Conservation (phyloP, 2,329 filamentous ascomycete species). For the Fusarium bactridioides region DNA sequence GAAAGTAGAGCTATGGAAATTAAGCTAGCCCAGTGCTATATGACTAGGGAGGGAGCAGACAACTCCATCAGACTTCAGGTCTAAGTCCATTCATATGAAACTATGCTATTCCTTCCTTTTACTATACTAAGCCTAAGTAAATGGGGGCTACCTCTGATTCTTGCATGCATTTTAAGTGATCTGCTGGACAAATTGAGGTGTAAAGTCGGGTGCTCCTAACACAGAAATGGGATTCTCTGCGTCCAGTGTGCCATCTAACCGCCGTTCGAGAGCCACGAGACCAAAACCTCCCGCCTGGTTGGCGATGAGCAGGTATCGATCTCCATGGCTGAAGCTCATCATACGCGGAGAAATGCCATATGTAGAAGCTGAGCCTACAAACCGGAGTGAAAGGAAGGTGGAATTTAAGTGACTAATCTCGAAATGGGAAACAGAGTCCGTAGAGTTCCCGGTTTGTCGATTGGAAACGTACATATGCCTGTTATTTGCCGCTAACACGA, state of each 20-base stretch:
- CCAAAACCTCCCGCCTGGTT: background rate
- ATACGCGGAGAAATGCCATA: conserved; percentile 54
- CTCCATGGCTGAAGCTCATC: conserved; percentile 48
- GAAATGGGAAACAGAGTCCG: conserved; percentile 59
- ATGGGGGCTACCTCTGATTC: too few relatives aligned
- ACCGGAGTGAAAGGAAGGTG: conserved; percentile 5
- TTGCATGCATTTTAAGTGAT: background rate
- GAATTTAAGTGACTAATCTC: conserved; percentile 34
- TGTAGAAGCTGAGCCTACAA: conserved; percentile 44
- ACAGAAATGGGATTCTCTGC: background rate
- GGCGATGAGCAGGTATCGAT: background rate
- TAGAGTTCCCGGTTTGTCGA: conserved; percentile 53
- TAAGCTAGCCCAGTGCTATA: too few relatives aligned
- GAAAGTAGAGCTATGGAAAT: too few relatives aligned
- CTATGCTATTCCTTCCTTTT: too few relatives aligned
- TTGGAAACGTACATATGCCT: conserved; percentile 60
- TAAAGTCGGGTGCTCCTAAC: background rate
- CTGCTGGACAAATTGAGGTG: background rate
- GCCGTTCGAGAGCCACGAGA: background rate
- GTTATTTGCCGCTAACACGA: conserved; percentile 51
- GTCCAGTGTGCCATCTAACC: background rate
- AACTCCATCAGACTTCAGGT: too few relatives aligned
- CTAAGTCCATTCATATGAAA: too few relatives aligned
- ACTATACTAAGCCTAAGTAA: too few relatives aligned
- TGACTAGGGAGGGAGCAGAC: too few relatives aligned